These are phyloP conservation scores for Candida taoyuanica DNA, from an alignment of 805 yeast species.

Conservation along the genomic window DNA sequence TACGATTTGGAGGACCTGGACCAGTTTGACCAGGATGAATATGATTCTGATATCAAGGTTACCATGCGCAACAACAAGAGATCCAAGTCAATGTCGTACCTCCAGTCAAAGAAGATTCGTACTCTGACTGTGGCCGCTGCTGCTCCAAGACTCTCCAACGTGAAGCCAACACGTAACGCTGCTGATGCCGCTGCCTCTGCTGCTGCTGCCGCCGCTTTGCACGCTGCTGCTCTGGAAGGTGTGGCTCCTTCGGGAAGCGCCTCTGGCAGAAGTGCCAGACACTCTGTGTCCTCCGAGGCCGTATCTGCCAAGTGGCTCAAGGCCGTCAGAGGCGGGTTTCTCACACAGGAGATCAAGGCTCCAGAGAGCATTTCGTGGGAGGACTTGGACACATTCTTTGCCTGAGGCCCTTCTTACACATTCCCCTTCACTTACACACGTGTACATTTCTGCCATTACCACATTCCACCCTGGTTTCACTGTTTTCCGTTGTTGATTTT, in stretches of 20 bases:
- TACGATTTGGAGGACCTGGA: slow-evolving; percentile 44
- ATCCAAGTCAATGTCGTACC: slow-evolving; percentile 59
- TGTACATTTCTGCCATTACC: no score
- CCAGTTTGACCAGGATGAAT: slow-evolving; percentile 30
- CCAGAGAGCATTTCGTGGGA: slow-evolving; percentile 77
- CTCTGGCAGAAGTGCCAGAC: slow-evolving; percentile 11
- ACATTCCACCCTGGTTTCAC: no score
- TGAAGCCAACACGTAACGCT: slow-evolving; percentile 39
- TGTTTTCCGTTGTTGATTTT: no score
- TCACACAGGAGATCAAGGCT: slow-evolving; percentile 69
- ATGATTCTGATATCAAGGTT: slow-evolving; percentile 37
- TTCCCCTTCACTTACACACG: no score
- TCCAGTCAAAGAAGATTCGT: slow-evolving; percentile 47
- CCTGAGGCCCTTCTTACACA: slow-evolving; percentile 4
- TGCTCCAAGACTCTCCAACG: slow-evolving; percentile 72
- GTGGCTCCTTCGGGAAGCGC: slow-evolving; percentile 34
- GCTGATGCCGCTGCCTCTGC: slow-evolving; percentile 49
- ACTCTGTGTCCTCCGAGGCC: slow-evolving; percentile 23
- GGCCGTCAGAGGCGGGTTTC: slow-evolving; percentile 71
- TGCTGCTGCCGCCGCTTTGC: slow-evolving; percentile 68
- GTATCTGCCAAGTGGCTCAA: slow-evolving; percentile 63
- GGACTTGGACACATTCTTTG: slow-evolving; percentile 53
- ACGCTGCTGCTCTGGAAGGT: slow-evolving; percentile 59
- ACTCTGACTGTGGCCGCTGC: slow-evolving; percentile 70
- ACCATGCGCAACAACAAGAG: slow-evolving; percentile 45